Evolutionary conservation across 2,329 filamentous ascomycete genomes (phyloP).

Genomic region (Fusarium sororula): DNA sequence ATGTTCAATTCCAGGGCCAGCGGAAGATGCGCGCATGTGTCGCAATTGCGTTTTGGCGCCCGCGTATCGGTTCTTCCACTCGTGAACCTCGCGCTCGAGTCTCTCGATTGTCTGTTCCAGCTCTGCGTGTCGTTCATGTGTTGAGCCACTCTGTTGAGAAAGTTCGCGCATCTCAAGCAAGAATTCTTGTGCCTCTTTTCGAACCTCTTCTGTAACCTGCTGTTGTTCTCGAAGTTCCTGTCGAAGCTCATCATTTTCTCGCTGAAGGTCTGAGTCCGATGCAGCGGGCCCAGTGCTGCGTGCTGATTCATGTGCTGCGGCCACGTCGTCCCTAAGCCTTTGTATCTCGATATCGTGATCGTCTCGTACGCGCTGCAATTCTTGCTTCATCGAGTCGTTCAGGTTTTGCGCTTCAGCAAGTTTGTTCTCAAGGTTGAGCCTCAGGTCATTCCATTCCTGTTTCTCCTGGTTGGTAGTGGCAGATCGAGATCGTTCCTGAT

Average conservation of each 20-base stretch:
- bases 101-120: conserved; percentile 78
- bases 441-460: conserved; percentile 74
- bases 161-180: conserved; percentile 88
- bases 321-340: conserved; percentile 71
- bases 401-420: conserved; percentile 77
- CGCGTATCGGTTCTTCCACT: conserved; percentile 92
- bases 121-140: conserved; percentile 83
- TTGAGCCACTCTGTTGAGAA: conserved; percentile 80
- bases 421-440: conserved; percentile 74
- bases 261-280: conserved; percentile 65
- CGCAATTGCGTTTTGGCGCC: conserved; percentile 88
- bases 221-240: conserved; percentile 76
- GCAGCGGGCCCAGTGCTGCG: conserved; percentile 39
- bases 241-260: conserved; percentile 76
- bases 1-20: conserved; percentile 74
- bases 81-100: conserved; percentile 83
- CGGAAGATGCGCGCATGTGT: conserved; percentile 80
- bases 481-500: conserved; percentile 65
- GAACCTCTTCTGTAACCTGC: conserved; percentile 85
- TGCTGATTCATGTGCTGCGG: conserved; percentile 55
- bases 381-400: conserved; percentile 81
- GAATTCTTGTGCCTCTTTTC: conserved; percentile 83
- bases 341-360: conserved; percentile 73
- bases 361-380: conserved; percentile 77
- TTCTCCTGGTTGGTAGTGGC: conserved; percentile 68